These are phyloP conservation scores for Dioscorea dumetorum DNA, from an alignment of 106 monocot species.

Conservation along the genomic window DNA sequence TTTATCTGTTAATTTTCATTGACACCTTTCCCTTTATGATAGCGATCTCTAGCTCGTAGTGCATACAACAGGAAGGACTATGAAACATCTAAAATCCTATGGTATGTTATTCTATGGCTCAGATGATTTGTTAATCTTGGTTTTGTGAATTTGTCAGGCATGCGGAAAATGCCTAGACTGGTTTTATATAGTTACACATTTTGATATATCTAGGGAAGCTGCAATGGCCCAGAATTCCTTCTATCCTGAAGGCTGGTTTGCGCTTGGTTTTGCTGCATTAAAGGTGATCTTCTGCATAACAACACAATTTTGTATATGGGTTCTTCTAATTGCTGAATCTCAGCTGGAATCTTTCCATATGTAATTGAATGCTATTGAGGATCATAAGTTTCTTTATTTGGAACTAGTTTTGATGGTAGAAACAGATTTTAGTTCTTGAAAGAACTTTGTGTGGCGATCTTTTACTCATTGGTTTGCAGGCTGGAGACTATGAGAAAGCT, in stretches of 20 bases:
- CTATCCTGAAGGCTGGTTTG: conserved; percentile 95
- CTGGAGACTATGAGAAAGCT: conserved; percentile 76
- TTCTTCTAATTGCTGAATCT: no score
- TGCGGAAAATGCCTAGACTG: not conserved
- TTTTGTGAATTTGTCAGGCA: not conserved
- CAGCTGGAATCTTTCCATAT: no score
- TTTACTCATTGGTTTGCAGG: conserved; percentile 31
- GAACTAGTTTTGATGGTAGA: not conserved
- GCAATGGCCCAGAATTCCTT: conserved; percentile 85
- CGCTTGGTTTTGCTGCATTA: conserved; percentile 85
- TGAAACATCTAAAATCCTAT: conserved; percentile 63
- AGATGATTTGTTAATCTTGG: not conserved
- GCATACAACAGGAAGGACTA: conserved; percentile 90
- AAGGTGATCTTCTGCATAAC: conserved; percentile 35
- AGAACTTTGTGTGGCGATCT: not conserved
- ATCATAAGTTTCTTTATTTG: not conserved
- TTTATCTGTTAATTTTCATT: not conserved
- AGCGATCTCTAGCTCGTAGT: conserved; percentile 92
- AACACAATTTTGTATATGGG: not conserved
- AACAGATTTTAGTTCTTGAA: not conserved
- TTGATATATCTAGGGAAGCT: conserved; percentile 59
- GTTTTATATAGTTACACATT: not conserved
- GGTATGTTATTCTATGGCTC: conserved; percentile 42
- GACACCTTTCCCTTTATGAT: conserved; percentile 4
- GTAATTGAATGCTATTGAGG: not conserved